Evolutionary conservation across 768 basidiomycete genomes (phyloP), one percentile per base, ranked within the genome.

Genomic region (Auricularia auricula-judae): DNA sequence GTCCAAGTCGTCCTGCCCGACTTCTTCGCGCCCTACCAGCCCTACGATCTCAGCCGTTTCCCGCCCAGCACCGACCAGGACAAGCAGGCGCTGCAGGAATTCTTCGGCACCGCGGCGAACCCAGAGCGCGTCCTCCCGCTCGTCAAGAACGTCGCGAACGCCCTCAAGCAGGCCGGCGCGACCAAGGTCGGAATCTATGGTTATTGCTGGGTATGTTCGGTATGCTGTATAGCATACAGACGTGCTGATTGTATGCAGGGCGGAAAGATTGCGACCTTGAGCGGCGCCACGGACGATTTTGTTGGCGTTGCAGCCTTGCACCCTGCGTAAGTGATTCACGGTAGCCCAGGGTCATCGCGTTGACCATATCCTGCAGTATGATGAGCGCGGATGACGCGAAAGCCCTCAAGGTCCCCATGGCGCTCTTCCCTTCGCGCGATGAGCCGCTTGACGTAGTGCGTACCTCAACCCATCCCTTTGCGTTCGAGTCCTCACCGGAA

Each of bases 1-100:
- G 81, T 81, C 21, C 81, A 78, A 33, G 82, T 88, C 43, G 79
- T 83, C 71, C 84, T 87, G 82, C 86, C 86, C 34, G 85, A 87
- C 71, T 84, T 87, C 69, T 85, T 86, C 72, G 80, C 83, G 67
- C 80, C 80, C 8, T 72, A 80, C 35, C 71, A 72, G 44, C 78
- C 85, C 1, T 85, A 80, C 69, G 77, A 82, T 2, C 63, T 73
- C 5, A 78, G 78, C 23, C 75, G 79, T 62, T 84, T 80, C 71
- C 85, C 86, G 3, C 84, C 84, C 7, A 77, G 78, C 67, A 80
- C 79, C 2, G 79, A 82, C 54, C 74, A 81, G 68, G 79, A 82
- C 59, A 82, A 84, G 71, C 72, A 73, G 11, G 80, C 77, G 58
- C 70, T 86, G 21, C 81, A 84, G 68, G 76, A 77, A 54, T 88